Conservation (phyloP, 495 filamentous ascomycete genomes). For the Daldinia childiae region DNA sequence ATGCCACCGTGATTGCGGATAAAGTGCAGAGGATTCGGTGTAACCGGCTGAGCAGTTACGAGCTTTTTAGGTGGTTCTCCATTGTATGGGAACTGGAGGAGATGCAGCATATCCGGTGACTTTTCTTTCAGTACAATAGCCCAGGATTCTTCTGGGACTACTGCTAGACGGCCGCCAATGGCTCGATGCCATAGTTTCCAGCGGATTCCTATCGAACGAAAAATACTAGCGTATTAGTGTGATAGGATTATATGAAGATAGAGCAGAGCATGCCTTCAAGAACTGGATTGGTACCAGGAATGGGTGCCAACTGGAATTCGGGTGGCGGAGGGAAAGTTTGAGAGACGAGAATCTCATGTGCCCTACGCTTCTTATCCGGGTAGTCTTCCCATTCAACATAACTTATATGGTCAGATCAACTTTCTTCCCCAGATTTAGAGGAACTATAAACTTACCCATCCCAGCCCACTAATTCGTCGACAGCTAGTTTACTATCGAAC, state of each 20-base stretch:
- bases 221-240: background rate
- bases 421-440: background rate
- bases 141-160: slow-evolving; percentile 66
- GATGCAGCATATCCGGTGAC: slow-evolving; percentile 70
- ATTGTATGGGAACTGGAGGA: slow-evolving; percentile 77
- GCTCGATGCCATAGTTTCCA: slow-evolving; percentile 75
- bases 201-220: slow-evolving; percentile 55
- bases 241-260: background rate
- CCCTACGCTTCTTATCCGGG: slow-evolving; percentile 69
- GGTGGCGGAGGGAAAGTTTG: slow-evolving; percentile 67
- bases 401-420: slow-evolving; percentile 22
- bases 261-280: slow-evolving; percentile 48
- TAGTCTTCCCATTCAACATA: slow-evolving; percentile 78
- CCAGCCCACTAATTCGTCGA: slow-evolving; percentile 47
- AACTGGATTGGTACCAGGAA: slow-evolving; percentile 71
- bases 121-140: slow-evolving; percentile 67
- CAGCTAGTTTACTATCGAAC: slow-evolving; percentile 23
- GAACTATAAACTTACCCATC: slow-evolving; percentile 37
- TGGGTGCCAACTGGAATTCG: slow-evolving; percentile 67
- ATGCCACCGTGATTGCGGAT: slow-evolving; percentile 74
- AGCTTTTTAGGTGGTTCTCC: slow-evolving; percentile 68
- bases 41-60: slow-evolving; percentile 62
- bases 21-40: slow-evolving; percentile 67
- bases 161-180: slow-evolving; percentile 59
- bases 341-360: slow-evolving; percentile 63